Evolutionary conservation across 1,284 basidiomycete genomes (phyloP).

Genomic region (Microbotryum silenes-acaulis): DNA sequence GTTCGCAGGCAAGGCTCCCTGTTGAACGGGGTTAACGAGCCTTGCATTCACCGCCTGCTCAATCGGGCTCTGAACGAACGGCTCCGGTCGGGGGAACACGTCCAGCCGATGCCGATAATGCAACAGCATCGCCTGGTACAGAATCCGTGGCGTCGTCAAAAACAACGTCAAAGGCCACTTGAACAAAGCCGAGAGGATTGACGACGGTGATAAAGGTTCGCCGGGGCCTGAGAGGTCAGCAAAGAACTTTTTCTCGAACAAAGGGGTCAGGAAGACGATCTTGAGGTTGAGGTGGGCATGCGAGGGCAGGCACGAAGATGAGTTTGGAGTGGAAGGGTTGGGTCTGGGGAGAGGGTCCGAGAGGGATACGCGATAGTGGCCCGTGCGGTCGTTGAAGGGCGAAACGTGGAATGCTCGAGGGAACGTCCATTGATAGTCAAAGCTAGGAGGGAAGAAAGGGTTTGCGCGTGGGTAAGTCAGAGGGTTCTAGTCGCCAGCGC

Average conservation of each 20-base stretch:
- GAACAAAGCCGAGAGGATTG: slow-evolving; percentile 47
- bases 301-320: slow-evolving; percentile 2
- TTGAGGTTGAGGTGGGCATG: slow-evolving; percentile 34
- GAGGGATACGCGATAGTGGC: slow-evolving; percentile 54
- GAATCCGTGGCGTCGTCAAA: slow-evolving; percentile 56
- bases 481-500: background rate
- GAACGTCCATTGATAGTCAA: slow-evolving; percentile 63
- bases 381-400: slow-evolving; percentile 67
- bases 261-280: slow-evolving; percentile 37
- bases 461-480: background rate
- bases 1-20: slow-evolving; percentile 40
- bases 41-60: slow-evolving; percentile 30
- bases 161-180: slow-evolving; percentile 54
- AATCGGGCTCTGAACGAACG: slow-evolving; percentile 41
- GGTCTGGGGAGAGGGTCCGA: slow-evolving; percentile 42
- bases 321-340: background rate
- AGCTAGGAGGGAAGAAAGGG: slow-evolving; percentile 40
- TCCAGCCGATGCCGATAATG: slow-evolving; percentile 58
- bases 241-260: slow-evolving; percentile 45
- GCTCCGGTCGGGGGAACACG: slow-evolving; percentile 60
- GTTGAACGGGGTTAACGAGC: slow-evolving; percentile 28
- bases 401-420: slow-evolving; percentile 68
- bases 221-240: slow-evolving; percentile 44
- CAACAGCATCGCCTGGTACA: slow-evolving; percentile 58
- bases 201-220: slow-evolving; percentile 45